Conservation (phyloP, 2,329 filamentous ascomycete species). For the Colletotrichum zoysiae region DNA sequence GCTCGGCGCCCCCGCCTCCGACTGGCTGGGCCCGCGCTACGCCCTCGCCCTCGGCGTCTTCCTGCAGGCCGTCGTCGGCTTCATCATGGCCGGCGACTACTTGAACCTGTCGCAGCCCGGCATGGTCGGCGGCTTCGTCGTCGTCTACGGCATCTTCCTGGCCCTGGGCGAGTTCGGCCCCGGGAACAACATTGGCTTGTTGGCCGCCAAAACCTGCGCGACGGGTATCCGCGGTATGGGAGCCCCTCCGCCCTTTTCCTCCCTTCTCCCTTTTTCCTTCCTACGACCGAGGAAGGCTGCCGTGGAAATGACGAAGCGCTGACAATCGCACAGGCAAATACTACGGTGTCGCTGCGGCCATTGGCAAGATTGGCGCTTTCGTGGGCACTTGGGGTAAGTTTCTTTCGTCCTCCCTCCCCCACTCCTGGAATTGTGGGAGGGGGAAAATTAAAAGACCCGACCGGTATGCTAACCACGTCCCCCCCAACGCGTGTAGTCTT, state of each 20-base stretch:
- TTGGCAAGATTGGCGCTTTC: constrained; percentile 85
- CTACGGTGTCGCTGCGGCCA: constrained; percentile 78
- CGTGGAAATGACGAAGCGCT: not conserved
- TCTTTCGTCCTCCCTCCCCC: not conserved
- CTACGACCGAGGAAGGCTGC: too few species aligned
- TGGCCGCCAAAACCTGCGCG: constrained; percentile 89
- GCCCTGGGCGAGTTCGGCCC: constrained; percentile 85
- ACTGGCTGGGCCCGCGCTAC: constrained; percentile 82
- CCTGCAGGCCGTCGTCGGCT: constrained; percentile 82
- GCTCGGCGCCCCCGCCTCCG: constrained; percentile 80
- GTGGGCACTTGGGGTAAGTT: constrained; percentile 76
- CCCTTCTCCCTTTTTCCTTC: too few species aligned
- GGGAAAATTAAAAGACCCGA: too few species aligned
- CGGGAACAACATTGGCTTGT: constrained; percentile 89
- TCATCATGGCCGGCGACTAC: constrained; percentile 89
- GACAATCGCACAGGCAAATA: constrained; percentile 56
- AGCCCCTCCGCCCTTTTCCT: too few species aligned
- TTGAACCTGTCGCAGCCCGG: constrained; percentile 71
- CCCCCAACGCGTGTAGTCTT: constrained; percentile 64
- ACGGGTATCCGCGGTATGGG: constrained; percentile 81
- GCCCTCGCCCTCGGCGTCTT: constrained; percentile 79
- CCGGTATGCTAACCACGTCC: not conserved
- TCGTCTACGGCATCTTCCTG: constrained; percentile 84
- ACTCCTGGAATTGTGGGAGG: too few species aligned
- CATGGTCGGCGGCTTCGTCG: constrained; percentile 82